phyloP scores from a whole-genome alignment of 1,284 basidiomycete genomes.

The Ceratobasidium papillatum region DNA sequence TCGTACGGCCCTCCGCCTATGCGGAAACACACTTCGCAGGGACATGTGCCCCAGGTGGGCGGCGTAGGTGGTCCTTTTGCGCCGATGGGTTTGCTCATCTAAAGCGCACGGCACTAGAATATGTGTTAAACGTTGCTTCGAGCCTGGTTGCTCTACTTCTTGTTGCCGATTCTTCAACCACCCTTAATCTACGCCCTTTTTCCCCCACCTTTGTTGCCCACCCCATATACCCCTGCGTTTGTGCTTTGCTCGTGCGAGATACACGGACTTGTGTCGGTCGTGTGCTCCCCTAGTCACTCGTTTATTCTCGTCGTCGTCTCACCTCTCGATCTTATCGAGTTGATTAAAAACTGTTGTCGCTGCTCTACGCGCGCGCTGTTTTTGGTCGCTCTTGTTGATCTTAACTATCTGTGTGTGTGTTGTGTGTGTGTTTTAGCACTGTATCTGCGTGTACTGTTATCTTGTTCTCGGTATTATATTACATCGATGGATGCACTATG shows the following conservation, averaged over 20 bases:
- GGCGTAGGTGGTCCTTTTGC: constrained; percentile 33
- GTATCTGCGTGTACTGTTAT: constrained; percentile 30
- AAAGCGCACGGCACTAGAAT: constrained; percentile 18
- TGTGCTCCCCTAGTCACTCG: neutral
- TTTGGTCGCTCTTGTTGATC: neutral
- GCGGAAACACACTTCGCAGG: constrained; percentile 34
- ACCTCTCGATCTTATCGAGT: neutral
- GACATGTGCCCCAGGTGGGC: constrained; percentile 37
- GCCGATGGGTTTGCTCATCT: constrained; percentile 37
- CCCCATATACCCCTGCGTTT: constrained; percentile 29
- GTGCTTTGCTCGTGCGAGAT: constrained; percentile 3
- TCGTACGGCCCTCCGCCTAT: constrained; percentile 24
- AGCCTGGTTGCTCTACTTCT: constrained; percentile 15
- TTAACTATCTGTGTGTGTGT: too few species aligned
- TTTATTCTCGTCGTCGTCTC: neutral
- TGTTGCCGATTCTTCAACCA: neutral
- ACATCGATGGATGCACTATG: constrained; percentile 5
- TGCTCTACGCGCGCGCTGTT: neutral
- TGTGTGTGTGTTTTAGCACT: neutral
- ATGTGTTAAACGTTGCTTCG: neutral
- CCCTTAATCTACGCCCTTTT: neutral
- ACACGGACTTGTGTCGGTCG: constrained; percentile 13
- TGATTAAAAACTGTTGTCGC: neutral
- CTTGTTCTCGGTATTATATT: constrained; percentile 20
- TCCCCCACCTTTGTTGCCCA: neutral